Evolutionary conservation across 768 basidiomycete genomes (phyloP), one percentile per base, ranked within the genome.

Genomic region (Serendipita sp.): DNA sequence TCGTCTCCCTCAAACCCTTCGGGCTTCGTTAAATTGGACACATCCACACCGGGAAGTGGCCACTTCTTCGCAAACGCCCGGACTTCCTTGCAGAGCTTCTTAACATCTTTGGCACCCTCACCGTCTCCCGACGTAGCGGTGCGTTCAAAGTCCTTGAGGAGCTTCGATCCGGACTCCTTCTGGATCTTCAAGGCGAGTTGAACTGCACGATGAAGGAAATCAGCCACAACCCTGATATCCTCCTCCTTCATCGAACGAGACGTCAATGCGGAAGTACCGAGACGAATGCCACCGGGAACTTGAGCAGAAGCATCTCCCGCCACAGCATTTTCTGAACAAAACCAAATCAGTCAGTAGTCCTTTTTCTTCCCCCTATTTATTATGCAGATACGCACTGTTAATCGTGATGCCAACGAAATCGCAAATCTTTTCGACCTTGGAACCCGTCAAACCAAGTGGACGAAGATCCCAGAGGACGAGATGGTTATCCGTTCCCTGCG

Each of bases 391-490:
- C 87, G 69, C 68, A 91, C 89, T 92, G 79, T 93, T 92, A 76
- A 97, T 91, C 36, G 94, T 97, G 73, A 98, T 96, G 65, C 91
- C 91, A 74, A 91, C 84, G 62, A 96, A 80, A 73, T 98, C 95
- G 74, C 96, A 96, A 69, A 99, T 83, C 80, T 96, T 97, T 80
- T 97, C 95, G 65, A 99, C 85, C 77, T 98, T 98, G 79, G 86
- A 89, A 60, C 96, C 96, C n/a, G 96, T 97, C 72, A 98, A 77
- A 58, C 91, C 88, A 67, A 96, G 80, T 34, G 96, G 96, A 40
- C 96, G 84, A 66, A 97, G 82, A 72, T 98, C 96, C 95, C 94
- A 97, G 58, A 99, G 87, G 58, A 98, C 86, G 68, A 98, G 84
- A 75, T 99, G 96, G 80, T 91, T 98, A 74, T 98, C 96, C 16